Evolutionary conservation across 1,284 basidiomycete species (phyloP).

Genomic region (Heterobasidion occidentale): DNA sequence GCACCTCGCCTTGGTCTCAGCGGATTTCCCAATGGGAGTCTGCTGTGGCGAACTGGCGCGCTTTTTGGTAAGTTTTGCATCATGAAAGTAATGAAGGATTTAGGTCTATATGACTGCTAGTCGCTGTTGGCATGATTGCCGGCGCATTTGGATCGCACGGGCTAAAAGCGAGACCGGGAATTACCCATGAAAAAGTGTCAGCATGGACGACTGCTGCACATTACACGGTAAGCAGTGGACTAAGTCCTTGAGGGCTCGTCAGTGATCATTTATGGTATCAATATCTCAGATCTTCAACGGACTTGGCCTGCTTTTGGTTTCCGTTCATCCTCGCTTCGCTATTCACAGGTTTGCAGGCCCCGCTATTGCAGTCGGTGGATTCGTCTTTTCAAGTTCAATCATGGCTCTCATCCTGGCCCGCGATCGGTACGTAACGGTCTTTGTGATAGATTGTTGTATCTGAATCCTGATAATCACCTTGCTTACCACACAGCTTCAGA

Average conservation of each 20-base stretch:
- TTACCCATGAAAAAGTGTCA: constrained; percentile 44
- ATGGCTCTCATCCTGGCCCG: constrained; percentile 52
- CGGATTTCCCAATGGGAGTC: not conserved
- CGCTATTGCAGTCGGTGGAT: constrained; percentile 54
- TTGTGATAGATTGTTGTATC: not conserved
- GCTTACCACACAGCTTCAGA: constrained; percentile 33
- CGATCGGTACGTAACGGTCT: constrained; percentile 32
- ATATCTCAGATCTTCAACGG: constrained; percentile 66
- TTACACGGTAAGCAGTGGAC: constrained; percentile 46
- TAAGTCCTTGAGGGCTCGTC: not conserved
- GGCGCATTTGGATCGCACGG: constrained; percentile 71
- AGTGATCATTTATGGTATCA: not conserved
- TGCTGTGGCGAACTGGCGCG: constrained; percentile 14
- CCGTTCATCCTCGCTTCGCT: constrained; percentile 63
- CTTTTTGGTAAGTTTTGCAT: constrained; percentile 7
- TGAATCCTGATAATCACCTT: not conserved
- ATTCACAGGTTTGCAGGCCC: constrained; percentile 62
- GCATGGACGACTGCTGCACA: constrained; percentile 58
- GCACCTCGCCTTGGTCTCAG: not conserved
- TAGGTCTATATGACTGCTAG: constrained; percentile 23
- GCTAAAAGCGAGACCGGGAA: constrained; percentile 38
- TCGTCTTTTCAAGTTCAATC: constrained; percentile 70
- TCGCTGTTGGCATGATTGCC: constrained; percentile 47
- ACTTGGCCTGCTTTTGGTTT: constrained; percentile 63
- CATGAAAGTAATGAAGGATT: not conserved